Base-by-base conservation (phyloP, 2,329 filamentous ascomycete genomes). In the Aspergillus ochraceus region DNA sequence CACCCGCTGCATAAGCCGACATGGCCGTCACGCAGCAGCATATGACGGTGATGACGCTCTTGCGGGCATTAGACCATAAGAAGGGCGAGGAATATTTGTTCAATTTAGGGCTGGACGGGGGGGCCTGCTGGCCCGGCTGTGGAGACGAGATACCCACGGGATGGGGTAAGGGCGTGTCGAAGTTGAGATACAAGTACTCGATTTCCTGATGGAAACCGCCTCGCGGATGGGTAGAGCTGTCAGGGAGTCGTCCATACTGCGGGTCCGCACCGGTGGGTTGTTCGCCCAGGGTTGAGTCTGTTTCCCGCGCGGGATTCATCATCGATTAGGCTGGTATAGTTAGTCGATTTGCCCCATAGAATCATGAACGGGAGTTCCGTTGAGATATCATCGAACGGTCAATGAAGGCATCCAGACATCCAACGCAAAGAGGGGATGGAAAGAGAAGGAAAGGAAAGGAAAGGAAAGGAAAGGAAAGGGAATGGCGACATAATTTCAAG, bases 1-100 rank as follows among this genome's bases (percentile, higher is more conserved):
- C 84, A 6, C 92, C 92, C 0, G 91, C 89, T 0, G 88, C 84
- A 71, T 92, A 95, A 1, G 91, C 91, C 1, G 91, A 90, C 55
- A 92, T 78, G 30, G 86, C 82, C 0, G 91, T 95, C 1, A 90
- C 90, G 22, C 87, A 73, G 72, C 89, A 94, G 19, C 89, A 91
- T 11, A 96, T 80, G 66, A 82, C 82, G 12, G 93, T 84, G 60
- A 90, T 85, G 54, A 89, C 72, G 20, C 80, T 81, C 73, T 96
- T 96, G 58, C 86, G 85, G 19, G 77, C 77, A 32, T 77, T 69
- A 0, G 89, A 84, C 90, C 92, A 95, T 14, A 82, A 79, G 64
- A 91, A 87, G 0, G 92, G 92, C 17, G 89, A 87, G 1, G 75
- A 77, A 70, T 86, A 95, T 54, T 81, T 80, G 26, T 77, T 80